Base-by-base conservation (phyloP, 495 filamentous ascomycete species). In the Rostrohypoxylon terebratum region DNA sequence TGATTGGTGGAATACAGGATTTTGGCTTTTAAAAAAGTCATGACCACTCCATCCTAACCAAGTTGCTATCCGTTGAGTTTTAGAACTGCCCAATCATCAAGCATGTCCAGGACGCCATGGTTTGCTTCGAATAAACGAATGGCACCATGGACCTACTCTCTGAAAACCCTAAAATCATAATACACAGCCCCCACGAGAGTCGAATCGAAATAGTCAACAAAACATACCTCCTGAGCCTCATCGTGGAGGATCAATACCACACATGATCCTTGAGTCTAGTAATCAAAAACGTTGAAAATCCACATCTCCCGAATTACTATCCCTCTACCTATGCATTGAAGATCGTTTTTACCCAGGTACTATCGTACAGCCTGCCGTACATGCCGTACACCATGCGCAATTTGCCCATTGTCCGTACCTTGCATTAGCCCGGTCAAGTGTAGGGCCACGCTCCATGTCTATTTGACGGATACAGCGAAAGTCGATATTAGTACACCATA, bases 401-500 rank as follows among this genome's bases (percentile, higher is more conserved):
- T 59, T 53, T 51, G 55, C 33, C 62, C 20, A 50, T 45, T 53
- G 60, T 51, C 63, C 57, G 71, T 74, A 74, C 71, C 71, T 74
- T 73, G 63, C 71, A 74, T 74, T 74, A 70, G 71, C 23, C 34
- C 48, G 31, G 25, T 44, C 10, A 40, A 51, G 65, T 71, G 61
- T 62, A 69, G 66, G 66, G 61, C 51, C 40, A 59, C 59, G 44
- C 28, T 18, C 36, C 42, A 64, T 66, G 58, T 63, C 42, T 58
- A 66, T 71, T 74, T 38, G 66, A 66, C 62, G 61, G 62, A 45
- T 18, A 25, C 33, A 40, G n/a, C 21, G 47, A 51, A 11, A 31
- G 8, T 57, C 13, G 6, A 60, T 57, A 59, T 47, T 58, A 38
- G 47, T 21, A 58, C 40, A 63, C 25, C 45, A 47, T 3, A 25